A percentile compares a stretch with the other conserved stretches of the same genome.
Evolutionary conservation across 2,329 filamentous ascomycete species (phyloP).

Genomic region (Colletotrichum navitas): DNA sequence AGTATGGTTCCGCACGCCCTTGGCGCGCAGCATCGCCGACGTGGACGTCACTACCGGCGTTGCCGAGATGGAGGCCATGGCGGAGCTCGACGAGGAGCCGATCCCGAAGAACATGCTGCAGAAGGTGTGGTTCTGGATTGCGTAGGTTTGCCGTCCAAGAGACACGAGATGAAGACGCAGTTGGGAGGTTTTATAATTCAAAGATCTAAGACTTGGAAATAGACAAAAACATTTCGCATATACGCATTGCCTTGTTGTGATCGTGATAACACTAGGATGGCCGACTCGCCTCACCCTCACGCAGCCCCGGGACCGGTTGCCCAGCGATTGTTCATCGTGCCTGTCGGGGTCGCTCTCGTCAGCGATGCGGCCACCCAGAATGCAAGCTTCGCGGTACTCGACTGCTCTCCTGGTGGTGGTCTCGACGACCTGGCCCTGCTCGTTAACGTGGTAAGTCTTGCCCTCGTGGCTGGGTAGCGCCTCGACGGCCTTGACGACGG

Average conservation of each 20-base stretch:
- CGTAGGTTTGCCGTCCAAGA: conserved; percentile 47
- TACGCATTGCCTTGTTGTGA: not conserved
- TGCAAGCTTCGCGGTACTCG: not conserved
- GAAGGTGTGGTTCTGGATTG: conserved; percentile 69
- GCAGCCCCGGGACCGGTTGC: not conserved
- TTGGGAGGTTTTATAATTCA: not conserved
- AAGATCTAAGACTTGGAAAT: not conserved
- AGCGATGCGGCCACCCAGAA: not conserved
- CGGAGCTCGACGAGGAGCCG: conserved; percentile 60
- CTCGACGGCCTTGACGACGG: conserved; percentile 36
- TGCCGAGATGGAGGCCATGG: conserved; percentile 72
- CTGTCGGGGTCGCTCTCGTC: not conserved
- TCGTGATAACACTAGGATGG: not conserved
- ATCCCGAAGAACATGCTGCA: conserved; percentile 64
- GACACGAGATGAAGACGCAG: not conserved
- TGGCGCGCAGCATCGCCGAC: conserved; percentile 58
- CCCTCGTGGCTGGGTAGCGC: conserved; percentile 34
- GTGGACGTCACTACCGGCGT: conserved; percentile 70
- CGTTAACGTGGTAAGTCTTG: conserved; percentile 41
- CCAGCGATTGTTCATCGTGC: conserved; percentile 13
- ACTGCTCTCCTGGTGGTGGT: conserved; percentile 35
- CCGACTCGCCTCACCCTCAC: not conserved
- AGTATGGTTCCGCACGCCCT: conserved; percentile 59
- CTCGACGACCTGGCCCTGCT: conserved; percentile 37
- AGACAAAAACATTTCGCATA: not conserved